Base-by-base conservation (phyloP, 768 basidiomycete species). In the Mycena polygramma region DNA sequence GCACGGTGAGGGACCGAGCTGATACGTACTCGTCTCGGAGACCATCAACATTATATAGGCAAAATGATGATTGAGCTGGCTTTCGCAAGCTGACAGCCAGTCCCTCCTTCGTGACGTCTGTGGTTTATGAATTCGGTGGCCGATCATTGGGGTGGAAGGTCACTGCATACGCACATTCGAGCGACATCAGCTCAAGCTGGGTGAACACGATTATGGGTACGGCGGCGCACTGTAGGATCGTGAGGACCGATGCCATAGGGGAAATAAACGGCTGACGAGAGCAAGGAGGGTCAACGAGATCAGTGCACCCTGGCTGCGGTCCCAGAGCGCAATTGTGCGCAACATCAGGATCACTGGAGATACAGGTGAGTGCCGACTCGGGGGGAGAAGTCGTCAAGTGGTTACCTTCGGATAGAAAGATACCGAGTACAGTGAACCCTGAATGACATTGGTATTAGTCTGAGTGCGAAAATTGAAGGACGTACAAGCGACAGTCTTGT, bases 311-410 rank as follows among this genome's bases (percentile, higher is more conserved):
- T 79, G 81, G 59, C 74, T 79, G 26, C 83, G 75, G 68, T 81
- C 81, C 82, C 82, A 86, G 26, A 86, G 78, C 6, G 84, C 84
- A 59, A 83, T 83, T 9, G 84, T 85, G 6, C 84, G 83, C 17
- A 85, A 65, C 72, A 83, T 78, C 15, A 85, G 77, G 26, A 85
- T 82, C 4, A 75, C 81, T 48, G 3, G 2, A 11, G 9, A 8
- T 1, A 3, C 19, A 20, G 15, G 19, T 48, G 2, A 48, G 46
- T 17, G 20, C 19, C 8, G 19, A 48, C 19, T 2, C 20, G 20
- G 15, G 15, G 8, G 19, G 3, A 48, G 20, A 48, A 48, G 8
- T 2, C 30, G 30, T 30, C 30, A 6, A 30, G 46, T 20, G 45
- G 6, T 7, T 83, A 82, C 82, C 72, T 79, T 84, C 83, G 1